These are phyloP conservation scores for Piloderma croceum DNA, from an alignment of 768 basidiomycete species.

Conservation along the genomic window DNA sequence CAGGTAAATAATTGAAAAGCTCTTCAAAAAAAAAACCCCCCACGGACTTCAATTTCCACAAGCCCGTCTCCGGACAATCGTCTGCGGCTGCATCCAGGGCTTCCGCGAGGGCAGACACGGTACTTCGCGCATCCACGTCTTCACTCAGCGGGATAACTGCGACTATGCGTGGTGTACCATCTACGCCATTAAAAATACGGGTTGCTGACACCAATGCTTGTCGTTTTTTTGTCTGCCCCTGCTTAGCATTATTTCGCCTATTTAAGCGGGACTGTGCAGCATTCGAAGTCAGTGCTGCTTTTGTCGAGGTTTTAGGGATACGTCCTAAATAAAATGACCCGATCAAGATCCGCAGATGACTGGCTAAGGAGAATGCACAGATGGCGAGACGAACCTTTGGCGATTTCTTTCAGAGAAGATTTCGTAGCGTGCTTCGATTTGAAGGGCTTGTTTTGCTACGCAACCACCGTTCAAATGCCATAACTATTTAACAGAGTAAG, in stretches of 20 bases:
- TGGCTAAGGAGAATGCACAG: not conserved
- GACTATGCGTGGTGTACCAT: conserved; percentile 80
- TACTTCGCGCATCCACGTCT: conserved; percentile 50
- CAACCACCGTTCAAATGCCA: conserved; percentile 2
- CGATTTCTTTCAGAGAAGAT: conserved; percentile 72
- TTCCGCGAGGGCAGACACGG: conserved; percentile 53
- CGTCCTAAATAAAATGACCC: conserved; percentile 50
- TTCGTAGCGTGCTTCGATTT: conserved; percentile 91
- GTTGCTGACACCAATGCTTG: conserved; percentile 61
- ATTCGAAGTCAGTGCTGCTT: conserved; percentile 42
- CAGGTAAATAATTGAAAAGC: conserved; percentile 4
- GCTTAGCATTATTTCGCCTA: conserved; percentile 80
- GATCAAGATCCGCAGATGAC: not conserved
- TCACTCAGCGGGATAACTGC: conserved; percentile 79
- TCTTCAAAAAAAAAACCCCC: not conserved
- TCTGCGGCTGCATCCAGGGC: conserved; percentile 51
- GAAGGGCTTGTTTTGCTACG: conserved; percentile 83
- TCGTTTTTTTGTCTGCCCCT: conserved; percentile 70
- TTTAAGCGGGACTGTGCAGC: conserved; percentile 71
- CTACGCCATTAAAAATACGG: conserved; percentile 72
- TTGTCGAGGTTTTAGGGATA: conserved; percentile 48
- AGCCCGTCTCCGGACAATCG: conserved; percentile 46
- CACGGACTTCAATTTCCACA: conserved; percentile 66
- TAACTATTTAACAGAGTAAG: conserved; percentile 3
- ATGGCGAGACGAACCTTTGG: conserved; percentile 57